phyloP scores from a whole-genome alignment of 352 stramenopile genomes.

The Elongisporangium anandrum region DNA sequence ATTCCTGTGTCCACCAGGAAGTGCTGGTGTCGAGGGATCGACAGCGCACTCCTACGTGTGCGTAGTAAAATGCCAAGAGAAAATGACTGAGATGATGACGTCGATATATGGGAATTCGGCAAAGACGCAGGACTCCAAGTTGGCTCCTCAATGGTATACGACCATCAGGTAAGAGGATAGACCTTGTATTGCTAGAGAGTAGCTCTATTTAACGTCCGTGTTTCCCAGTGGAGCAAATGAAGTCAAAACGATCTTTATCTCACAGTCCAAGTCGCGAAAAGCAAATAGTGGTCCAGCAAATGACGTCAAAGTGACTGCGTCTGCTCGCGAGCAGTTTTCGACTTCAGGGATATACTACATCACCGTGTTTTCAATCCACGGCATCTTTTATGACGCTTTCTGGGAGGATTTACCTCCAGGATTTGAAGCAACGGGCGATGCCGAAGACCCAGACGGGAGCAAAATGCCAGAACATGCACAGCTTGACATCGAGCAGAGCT shows the following conservation, averaged over 20 bases:
- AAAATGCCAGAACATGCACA: too few species aligned
- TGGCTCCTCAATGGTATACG: slow-evolving; percentile 51
- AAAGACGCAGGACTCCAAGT: slow-evolving; percentile 6
- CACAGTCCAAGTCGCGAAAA: not conserved
- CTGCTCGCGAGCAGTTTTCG: not conserved
- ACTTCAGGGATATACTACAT: not conserved
- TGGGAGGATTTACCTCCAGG: not conserved
- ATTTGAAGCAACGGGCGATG: not conserved
- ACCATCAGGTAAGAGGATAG: slow-evolving; percentile 13
- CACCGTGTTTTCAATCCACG: not conserved
- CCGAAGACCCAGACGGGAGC: not conserved
- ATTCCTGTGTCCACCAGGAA: not conserved
- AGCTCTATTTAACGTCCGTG: too few species aligned
- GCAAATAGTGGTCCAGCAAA: not conserved
- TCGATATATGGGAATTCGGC: not conserved
- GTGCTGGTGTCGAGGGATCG: not conserved
- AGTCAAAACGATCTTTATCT: slow-evolving; percentile 31
- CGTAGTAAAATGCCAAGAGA: not conserved
- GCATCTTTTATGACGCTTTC: not conserved
- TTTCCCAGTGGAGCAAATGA: slow-evolving; percentile 22
- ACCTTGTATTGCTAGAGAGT: too few species aligned
- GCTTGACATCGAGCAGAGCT: not conserved
- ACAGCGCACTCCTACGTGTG: not conserved
- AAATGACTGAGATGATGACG: not conserved
- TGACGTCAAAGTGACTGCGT: not conserved